Evolutionary conservation across 2,329 filamentous ascomycete genomes (phyloP).

Genomic region (Aspergillus luchuensis): DNA sequence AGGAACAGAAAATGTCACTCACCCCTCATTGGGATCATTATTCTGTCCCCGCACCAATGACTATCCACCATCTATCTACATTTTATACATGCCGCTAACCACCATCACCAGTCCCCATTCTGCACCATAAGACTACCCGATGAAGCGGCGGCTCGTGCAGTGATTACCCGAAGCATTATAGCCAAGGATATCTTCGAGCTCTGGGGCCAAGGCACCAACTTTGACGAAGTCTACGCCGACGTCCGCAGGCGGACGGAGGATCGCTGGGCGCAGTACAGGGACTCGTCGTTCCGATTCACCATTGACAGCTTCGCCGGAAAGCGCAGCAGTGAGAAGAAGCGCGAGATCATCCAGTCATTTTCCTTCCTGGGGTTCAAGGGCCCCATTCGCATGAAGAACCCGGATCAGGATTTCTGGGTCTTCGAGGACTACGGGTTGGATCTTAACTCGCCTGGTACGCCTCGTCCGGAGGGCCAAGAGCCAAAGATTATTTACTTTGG

Average conservation of each 20-base stretch:
- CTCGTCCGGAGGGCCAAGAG: constrained; percentile 50
- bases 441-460: constrained; percentile 9
- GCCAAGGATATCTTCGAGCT: constrained; percentile 83
- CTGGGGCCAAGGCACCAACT: constrained; percentile 73
- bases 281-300: constrained; percentile 76
- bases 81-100: not conserved
- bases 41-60: constrained; percentile 1
- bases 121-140: constrained; percentile 73
- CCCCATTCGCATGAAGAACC: constrained; percentile 71
- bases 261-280: constrained; percentile 67
- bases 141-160: constrained; percentile 61
- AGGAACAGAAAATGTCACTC: not conserved
- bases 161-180: constrained; percentile 78
- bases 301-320: constrained; percentile 81
- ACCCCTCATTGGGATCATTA: not conserved
- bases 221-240: constrained; percentile 68
- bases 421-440: constrained; percentile 77
- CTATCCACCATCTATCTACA: not conserved
- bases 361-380: constrained; percentile 76
- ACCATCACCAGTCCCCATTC: constrained; percentile 72
- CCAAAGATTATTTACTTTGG: constrained; percentile 71
- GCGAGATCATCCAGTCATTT: constrained; percentile 80
- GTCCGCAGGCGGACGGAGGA: constrained; percentile 61
- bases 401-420: constrained; percentile 74
- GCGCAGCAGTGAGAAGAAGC: constrained; percentile 63